A percentile compares a stretch with the other conserved stretches of the same genome.
Evolutionary conservation across 2,329 filamentous ascomycete species (phyloP).

Genomic region (Trichoderma sp.): DNA sequence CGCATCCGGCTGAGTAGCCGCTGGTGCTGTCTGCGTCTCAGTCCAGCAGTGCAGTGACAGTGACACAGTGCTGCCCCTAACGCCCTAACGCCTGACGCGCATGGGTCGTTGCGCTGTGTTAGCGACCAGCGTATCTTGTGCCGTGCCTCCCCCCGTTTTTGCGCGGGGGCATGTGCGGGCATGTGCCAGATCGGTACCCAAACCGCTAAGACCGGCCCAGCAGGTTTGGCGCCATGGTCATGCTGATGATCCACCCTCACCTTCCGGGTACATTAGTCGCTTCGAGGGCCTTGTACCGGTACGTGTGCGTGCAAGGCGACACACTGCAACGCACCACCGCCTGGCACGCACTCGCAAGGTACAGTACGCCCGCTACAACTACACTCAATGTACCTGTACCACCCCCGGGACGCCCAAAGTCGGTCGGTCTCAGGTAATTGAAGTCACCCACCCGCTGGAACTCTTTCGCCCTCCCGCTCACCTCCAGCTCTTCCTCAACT

Average conservation of each 20-base stretch:
- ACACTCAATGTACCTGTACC: not conserved
- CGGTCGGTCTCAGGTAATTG: not conserved
- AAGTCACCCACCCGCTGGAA: not conserved
- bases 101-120: slow-evolving; percentile 13
- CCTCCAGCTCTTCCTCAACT: slow-evolving; percentile 16
- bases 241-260: not conserved
- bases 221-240: not conserved
- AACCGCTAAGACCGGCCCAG: not conserved
- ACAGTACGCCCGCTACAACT: not conserved
- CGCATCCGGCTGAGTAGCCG: slow-evolving; percentile 3
- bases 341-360: not conserved
- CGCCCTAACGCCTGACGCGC: slow-evolving; percentile 17
- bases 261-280: not conserved
- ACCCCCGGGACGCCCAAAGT: not conserved
- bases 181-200: not conserved
- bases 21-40: not conserved
- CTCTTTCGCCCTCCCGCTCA: slow-evolving; percentile 19
- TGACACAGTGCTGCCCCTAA: slow-evolving; percentile 6
- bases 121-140: slow-evolving; percentile 4
- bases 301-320: not conserved
- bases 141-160: not conserved
- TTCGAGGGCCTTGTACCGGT: not conserved
- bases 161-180: not conserved
- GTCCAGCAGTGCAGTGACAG: not conserved
- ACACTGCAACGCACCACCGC: not conserved